A percentile compares a stretch with the other conserved stretches of the same genome.
Evolutionary conservation across 2,329 filamentous ascomycete species (phyloP).

Genomic region (Fusarium continuum): DNA sequence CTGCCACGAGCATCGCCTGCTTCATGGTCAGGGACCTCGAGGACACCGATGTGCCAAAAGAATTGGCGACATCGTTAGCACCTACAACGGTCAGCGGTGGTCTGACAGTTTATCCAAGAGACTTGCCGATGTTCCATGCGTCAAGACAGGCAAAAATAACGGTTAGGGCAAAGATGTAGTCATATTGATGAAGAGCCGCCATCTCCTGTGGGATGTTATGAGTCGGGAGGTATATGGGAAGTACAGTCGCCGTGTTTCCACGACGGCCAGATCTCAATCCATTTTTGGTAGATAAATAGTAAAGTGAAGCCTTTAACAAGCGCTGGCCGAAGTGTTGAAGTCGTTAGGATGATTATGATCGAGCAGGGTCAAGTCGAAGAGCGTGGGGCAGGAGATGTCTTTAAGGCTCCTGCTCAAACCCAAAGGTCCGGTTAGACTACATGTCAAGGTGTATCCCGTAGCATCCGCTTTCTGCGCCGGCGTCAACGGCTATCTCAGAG

Average conservation of each 20-base stretch:
- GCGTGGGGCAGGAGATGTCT: slow-evolving; percentile 1
- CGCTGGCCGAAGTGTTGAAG: slow-evolving; percentile 11
- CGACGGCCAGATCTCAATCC: slow-evolving; percentile 35
- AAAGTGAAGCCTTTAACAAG: slow-evolving; percentile 17
- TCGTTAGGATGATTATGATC: background rate
- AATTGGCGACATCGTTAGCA: slow-evolving; percentile 77
- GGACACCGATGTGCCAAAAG: slow-evolving; percentile 77
- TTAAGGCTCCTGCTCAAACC: slow-evolving; percentile 7
- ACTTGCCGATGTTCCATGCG: slow-evolving; percentile 66
- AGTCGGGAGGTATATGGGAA: background rate
- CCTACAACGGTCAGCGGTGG: slow-evolving; percentile 43
- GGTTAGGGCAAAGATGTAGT: slow-evolving; percentile 66
- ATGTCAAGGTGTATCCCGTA: slow-evolving; percentile 9
- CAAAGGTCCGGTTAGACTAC: slow-evolving; percentile 29
- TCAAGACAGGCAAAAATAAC: slow-evolving; percentile 66
- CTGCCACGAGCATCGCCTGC: slow-evolving; percentile 67
- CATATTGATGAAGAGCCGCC: slow-evolving; percentile 57
- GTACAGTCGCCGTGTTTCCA: slow-evolving; percentile 13
- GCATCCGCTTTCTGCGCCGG: slow-evolving; percentile 1
- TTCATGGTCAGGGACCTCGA: slow-evolving; percentile 71
- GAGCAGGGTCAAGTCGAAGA: background rate
- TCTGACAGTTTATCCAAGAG: rapidly evolving
- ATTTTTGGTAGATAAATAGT: slow-evolving; percentile 16
- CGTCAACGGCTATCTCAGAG: slow-evolving; percentile 5
- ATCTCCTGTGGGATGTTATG: too few relatives aligned